Percentiles rank a stretch among this genome's conserved stretches.
phyloP scores from a whole-genome alignment of 208 protist species.

The Acanthamoeba lenticulata region DNA sequence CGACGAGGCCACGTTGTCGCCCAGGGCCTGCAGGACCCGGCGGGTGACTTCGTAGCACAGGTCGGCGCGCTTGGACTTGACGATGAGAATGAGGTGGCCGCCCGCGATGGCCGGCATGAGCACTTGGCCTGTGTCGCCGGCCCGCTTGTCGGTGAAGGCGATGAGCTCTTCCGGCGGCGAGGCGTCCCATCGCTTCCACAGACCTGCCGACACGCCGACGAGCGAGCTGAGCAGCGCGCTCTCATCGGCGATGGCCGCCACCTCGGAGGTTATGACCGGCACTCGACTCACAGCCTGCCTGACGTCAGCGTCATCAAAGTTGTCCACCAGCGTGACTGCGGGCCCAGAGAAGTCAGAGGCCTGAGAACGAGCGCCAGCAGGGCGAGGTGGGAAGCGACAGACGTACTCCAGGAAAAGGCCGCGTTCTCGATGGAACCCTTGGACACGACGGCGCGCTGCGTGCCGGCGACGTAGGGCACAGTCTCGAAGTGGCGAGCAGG shows the following conservation, averaged over 20 bases:
- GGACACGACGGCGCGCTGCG: conserved; percentile 19
- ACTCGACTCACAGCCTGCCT: neutral
- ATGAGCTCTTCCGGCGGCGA: conserved; percentile 54
- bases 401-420: conserved; percentile 3
- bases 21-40: neutral
- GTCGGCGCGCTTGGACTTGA: conserved; percentile 19
- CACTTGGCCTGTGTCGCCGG: neutral
- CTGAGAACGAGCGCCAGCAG: too few relatives aligned
- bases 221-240: neutral
- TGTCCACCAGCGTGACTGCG: neutral
- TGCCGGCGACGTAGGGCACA: conserved; percentile 3
- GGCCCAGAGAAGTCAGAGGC: neutral
- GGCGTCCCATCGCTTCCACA: conserved; percentile 37
- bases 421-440: conserved; percentile 5
- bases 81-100: conserved; percentile 1
- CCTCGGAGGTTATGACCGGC: neutral
- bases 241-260: neutral
- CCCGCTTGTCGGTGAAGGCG: neutral
- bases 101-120: neutral
- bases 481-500: conserved; percentile 43
- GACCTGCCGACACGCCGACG: neutral
- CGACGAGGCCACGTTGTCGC: neutral
- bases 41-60: conserved; percentile 39
- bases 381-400: too few relatives aligned
- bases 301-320: neutral